Evolutionary conservation across 2,329 filamentous ascomycete species (phyloP), one percentile per base, ranked within the genome.

Genomic region (Elsinoe fawcettii): DNA sequence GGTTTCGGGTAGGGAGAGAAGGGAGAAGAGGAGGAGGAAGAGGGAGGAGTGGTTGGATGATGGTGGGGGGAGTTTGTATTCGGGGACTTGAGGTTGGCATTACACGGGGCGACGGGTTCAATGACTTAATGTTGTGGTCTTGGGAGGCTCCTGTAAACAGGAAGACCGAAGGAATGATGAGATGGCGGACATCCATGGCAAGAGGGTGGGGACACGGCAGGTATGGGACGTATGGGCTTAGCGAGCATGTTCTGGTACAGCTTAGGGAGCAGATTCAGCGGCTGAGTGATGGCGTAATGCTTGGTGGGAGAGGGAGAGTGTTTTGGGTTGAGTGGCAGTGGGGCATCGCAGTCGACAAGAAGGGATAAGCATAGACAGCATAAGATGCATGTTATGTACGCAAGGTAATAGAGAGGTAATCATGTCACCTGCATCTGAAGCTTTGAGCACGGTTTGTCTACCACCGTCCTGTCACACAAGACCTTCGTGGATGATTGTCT

Each of bases 1-100:
- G 27, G 44, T 60, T 27, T n/a, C n/a, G n/a, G 58, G 54, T 32
- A 55, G 58, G 36, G 37, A 43, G 25, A 56, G 46, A 36, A 51
- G 55, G 30, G 56, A 49, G 36, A 39, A 56, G 16, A 53, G 37
- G 32, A 58, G 58, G 44, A 59, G 60, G n/a, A 60, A 58, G 34
- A 55, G 56, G 30, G 64, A 65, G 20, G 64, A 63, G 36, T 66
- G 65, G 65, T 56, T 66, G 55, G 55, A 58, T 3, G 65, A 66
- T 47, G 59, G 60, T 7, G 54, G 54, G 2, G 54, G 54, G 18
- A 56, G 54, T n/a, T 18, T 56, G 43, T 56, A 56, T 41, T 56
- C 54, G 5, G 54, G 54, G 14, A 56, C 54, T 8, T 56, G 54
- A 56, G 25, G 32, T 22, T 53, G 16, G 32, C 11, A 20, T 14